Base-by-base conservation (phyloP, 2,329 filamentous ascomycete genomes). In the Colletotrichum tropicale region DNA sequence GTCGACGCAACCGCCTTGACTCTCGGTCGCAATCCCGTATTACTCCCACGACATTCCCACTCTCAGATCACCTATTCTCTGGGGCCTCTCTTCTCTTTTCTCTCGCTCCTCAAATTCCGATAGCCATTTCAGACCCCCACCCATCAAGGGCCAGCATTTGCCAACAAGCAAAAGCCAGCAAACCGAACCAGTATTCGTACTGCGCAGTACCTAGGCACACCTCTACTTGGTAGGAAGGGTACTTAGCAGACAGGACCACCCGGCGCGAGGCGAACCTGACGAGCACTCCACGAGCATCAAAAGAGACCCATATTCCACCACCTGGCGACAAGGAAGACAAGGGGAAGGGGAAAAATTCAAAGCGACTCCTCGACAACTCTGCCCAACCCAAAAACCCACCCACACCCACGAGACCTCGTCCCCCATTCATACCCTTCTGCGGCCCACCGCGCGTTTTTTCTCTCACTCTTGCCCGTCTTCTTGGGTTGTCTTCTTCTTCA, bases 301-400 rank as follows among this genome's bases (percentile, higher is more conserved):
- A 48, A 48, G n/a, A 52, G 48, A 56, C 60, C 15, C 28, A 70
- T 26, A 32, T 34, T 62, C 56, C 24, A 24, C 30, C 61, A 64
- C 32, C 32, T 21, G 26, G 28, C 65, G 36, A 24, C 52, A 60
- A 60, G 71, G 60, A 60, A 32, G 66, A 32, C 66, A 48, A 72
- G 24, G 30, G 36, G 38, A 34, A 38, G 36, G 28, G 43, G 32
- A n/a, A 55, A 66, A 62, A 56, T 38, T 24, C 18, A 55, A 73
- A 38, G 38, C 43, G 65, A 56, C 28, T 56, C 43, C 43, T 34
- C 28, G 26, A 52, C 67, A 28, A 61, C 56, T 70, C 78, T 81
- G 79, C 78, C 77, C 77, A 78, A 76, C 76, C 76, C 77, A 74
- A 75, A 69, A 75, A 77, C 74, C 66, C 70, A 70, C 74, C 71